Conservation (phyloP, 2,329 filamentous ascomycete genomes). For the Stemphylium vesicarium region DNA sequence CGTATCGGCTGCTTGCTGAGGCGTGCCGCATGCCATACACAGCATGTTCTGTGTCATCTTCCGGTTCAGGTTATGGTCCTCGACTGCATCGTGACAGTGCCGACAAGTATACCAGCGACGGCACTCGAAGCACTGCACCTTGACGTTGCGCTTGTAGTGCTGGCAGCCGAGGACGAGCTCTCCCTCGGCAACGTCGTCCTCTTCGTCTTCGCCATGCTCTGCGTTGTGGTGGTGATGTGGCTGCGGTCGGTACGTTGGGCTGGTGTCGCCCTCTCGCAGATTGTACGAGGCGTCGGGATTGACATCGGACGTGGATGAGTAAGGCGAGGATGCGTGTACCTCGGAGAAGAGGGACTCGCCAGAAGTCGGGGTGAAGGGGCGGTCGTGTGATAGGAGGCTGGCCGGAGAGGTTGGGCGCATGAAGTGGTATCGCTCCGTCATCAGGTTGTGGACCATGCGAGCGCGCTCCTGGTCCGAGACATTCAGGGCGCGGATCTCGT, state of each 20-base stretch:
- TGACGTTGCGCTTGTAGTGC: conserved; percentile 95
- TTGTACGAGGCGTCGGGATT: conserved; percentile 46
- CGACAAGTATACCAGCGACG: conserved; percentile 93
- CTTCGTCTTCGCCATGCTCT: conserved; percentile 56
- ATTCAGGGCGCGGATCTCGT: conserved; percentile 54
- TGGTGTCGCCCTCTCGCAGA: conserved; percentile 41
- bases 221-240: conserved; percentile 14
- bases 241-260: conserved; percentile 38
- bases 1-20: conserved; percentile 79
- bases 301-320: conserved; percentile 42
- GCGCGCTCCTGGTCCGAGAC: conserved; percentile 57
- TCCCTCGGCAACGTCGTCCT: conserved; percentile 58
- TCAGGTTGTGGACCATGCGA: conserved; percentile 56
- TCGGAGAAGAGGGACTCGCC: conserved; percentile 45
- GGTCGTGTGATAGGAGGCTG: conserved; percentile 48
- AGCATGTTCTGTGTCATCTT: conserved; percentile 93
- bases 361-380: conserved; percentile 48
- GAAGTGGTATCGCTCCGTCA: conserved; percentile 56
- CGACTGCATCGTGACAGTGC: conserved; percentile 85
- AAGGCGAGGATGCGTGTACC: conserved; percentile 41
- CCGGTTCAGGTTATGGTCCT: conserved; percentile 80
- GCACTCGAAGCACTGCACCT: conserved; percentile 90
- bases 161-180: conserved; percentile 72
- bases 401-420: conserved; percentile 47
- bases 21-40: conserved; percentile 90